These are phyloP conservation scores for Tuber melanosporum DNA, from an alignment of 495 filamentous ascomycete genomes.

Conservation along the genomic window DNA sequence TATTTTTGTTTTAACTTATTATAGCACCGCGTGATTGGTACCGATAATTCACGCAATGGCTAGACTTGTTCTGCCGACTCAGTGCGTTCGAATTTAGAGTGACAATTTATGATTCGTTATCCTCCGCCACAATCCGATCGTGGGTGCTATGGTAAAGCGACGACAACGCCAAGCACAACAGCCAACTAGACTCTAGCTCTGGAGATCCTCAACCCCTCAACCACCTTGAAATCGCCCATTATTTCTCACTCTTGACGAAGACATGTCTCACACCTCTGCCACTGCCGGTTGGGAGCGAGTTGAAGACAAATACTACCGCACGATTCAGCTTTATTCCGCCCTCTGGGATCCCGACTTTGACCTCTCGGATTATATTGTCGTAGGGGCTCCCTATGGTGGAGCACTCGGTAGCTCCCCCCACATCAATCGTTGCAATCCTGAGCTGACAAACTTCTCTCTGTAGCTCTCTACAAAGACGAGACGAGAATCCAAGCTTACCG, in stretches of 20 bases:
- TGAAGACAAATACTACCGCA: slow-evolving; percentile 88
- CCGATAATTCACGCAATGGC: too few relatives aligned
- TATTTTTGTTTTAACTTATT: too few relatives aligned
- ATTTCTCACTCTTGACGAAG: not conserved
- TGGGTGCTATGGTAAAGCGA: not conserved
- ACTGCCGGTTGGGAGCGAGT: slow-evolving; percentile 90
- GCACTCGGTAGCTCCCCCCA: slow-evolving; percentile 46
- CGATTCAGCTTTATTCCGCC: slow-evolving; percentile 81
- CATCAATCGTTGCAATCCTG: slow-evolving; percentile 1
- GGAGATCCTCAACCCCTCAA: not conserved
- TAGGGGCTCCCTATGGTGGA: slow-evolving; percentile 88
- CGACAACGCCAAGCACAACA: not conserved
- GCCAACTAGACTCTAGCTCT: not conserved
- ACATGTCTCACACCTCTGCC: slow-evolving; percentile 48
- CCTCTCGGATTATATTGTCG: slow-evolving; percentile 88
- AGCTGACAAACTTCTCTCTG: not conserved
- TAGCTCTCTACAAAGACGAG: slow-evolving; percentile 86
- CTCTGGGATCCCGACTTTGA: slow-evolving; percentile 89
- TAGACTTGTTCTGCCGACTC: not conserved
- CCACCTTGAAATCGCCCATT: not conserved
- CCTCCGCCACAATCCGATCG: not conserved
- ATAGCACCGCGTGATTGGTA: too few relatives aligned
- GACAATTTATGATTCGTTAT: not conserved
- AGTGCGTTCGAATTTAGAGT: not conserved
- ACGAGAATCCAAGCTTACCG: slow-evolving; percentile 60